A percentile compares a stretch with the other conserved stretches of the same genome.
phyloP scores from a whole-genome alignment of 2,329 filamentous ascomycete species.

The Leptographium procerum region DNA sequence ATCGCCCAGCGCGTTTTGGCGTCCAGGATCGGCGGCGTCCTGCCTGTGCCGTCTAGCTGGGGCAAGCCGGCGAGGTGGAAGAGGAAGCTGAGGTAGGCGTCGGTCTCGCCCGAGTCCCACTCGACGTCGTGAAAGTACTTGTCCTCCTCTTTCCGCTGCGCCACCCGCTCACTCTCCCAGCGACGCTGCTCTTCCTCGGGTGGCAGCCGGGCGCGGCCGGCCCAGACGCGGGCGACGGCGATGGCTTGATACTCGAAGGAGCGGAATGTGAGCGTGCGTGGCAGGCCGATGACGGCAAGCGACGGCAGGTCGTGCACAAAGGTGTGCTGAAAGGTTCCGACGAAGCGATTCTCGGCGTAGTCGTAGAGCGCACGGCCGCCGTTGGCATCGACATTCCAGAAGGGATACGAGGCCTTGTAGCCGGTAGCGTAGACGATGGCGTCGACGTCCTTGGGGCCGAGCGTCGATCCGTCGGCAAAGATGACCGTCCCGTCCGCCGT shows the following conservation, averaged over 20 bases:
- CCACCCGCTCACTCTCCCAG: slow-evolving; percentile 34
- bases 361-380: slow-evolving; percentile 39
- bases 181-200: slow-evolving; percentile 23
- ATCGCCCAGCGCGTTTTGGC: slow-evolving; percentile 34
- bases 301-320: slow-evolving; percentile 37
- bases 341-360: slow-evolving; percentile 31
- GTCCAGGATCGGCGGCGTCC: slow-evolving; percentile 31
- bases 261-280: slow-evolving; percentile 30
- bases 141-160: slow-evolving; percentile 17
- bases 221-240: slow-evolving; percentile 23
- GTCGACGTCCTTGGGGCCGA: slow-evolving; percentile 49
- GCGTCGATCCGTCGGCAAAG: slow-evolving; percentile 45
- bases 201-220: slow-evolving; percentile 28
- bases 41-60: slow-evolving; percentile 32
- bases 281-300: slow-evolving; percentile 39
- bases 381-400: slow-evolving; percentile 41
- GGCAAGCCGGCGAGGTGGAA: slow-evolving; percentile 38
- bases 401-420: slow-evolving; percentile 76
- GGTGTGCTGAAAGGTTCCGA: slow-evolving; percentile 36
- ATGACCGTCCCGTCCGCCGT: slow-evolving; percentile 28
- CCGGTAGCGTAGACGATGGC: slow-evolving; percentile 78
- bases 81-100: slow-evolving; percentile 32
- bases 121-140: slow-evolving; percentile 40
- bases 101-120: slow-evolving; percentile 40
- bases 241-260: slow-evolving; percentile 28